A percentile compares a stretch with the other conserved stretches of the same genome.
Evolutionary conservation across 495 filamentous ascomycete species (phyloP).

Genomic region (Choiromyces venosus): DNA sequence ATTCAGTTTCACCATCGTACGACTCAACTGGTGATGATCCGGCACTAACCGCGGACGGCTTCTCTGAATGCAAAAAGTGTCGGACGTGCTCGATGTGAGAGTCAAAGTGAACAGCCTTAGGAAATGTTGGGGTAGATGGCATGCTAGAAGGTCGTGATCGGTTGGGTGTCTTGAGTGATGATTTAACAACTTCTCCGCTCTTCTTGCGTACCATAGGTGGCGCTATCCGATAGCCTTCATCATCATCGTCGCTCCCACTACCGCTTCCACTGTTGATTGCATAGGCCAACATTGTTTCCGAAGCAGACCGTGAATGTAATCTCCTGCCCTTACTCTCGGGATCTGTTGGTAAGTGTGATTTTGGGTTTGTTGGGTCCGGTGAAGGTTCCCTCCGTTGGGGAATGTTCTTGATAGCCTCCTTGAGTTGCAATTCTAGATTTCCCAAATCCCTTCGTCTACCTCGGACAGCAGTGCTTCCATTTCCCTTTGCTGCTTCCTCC

Average conservation of each 20-base stretch:
- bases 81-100: constrained; percentile 88
- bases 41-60: constrained; percentile 88
- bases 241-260: constrained; percentile 50
- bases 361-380: constrained; percentile 34
- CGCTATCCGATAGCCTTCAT: constrained; percentile 58
- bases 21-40: constrained; percentile 88
- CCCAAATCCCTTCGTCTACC: constrained; percentile 50
- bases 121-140: constrained; percentile 93
- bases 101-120: constrained; percentile 94
- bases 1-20: constrained; percentile 75
- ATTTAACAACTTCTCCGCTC: constrained; percentile 92
- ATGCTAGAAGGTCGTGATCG: constrained; percentile 84
- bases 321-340: constrained; percentile 43
- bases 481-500: constrained; percentile 54
- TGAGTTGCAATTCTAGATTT: constrained; percentile 70
- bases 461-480: constrained; percentile 21
- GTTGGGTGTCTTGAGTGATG: constrained; percentile 73
- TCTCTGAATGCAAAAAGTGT: constrained; percentile 88
- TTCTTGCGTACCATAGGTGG: constrained; percentile 94
- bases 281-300: constrained; percentile 60
- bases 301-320: constrained; percentile 73
- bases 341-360: constrained; percentile 21
- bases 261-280: constrained; percentile 42
- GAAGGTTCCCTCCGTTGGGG: constrained; percentile 63
- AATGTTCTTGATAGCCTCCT: constrained; percentile 75